Percentiles rank a stretch among this genome's conserved stretches.
These are phyloP conservation scores for Apophysomyces ossiformis DNA, from an alignment of 371 early-diverging fungal species.

Conservation along the genomic window DNA sequence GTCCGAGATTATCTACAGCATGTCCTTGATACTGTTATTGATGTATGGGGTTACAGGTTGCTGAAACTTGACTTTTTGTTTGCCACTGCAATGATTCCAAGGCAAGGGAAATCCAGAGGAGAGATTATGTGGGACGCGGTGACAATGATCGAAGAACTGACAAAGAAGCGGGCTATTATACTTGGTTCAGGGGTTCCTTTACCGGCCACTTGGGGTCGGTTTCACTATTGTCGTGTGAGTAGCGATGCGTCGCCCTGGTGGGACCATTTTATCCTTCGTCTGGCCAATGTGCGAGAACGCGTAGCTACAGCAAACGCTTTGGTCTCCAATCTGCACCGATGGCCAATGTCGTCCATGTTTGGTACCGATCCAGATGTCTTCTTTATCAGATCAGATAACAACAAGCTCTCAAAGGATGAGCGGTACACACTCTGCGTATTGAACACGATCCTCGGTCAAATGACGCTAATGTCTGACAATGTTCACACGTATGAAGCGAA, in stretches of 20 bases:
- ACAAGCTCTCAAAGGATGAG: slow-evolving; percentile 43
- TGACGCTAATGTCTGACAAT: slow-evolving; percentile 53
- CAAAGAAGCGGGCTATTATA: slow-evolving; percentile 36
- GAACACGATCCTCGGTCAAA: slow-evolving; percentile 47
- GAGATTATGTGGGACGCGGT: slow-evolving; percentile 56
- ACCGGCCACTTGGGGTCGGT: slow-evolving; percentile 40
- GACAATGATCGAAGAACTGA: slow-evolving; percentile 40
- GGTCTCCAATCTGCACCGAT: slow-evolving; percentile 47
- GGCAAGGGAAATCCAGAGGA: slow-evolving; percentile 49
- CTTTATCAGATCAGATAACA: slow-evolving; percentile 45
- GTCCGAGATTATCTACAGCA: slow-evolving; percentile 42
- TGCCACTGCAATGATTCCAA: slow-evolving; percentile 47
- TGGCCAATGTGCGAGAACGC: slow-evolving; percentile 51
- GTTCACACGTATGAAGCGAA: slow-evolving; percentile 23
- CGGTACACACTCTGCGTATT: slow-evolving; percentile 40
- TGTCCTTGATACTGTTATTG: slow-evolving; percentile 40
- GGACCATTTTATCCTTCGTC: slow-evolving; percentile 36
- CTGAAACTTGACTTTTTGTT: slow-evolving; percentile 58
- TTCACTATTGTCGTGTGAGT: slow-evolving; percentile 52
- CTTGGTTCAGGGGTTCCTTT: slow-evolving; percentile 53
- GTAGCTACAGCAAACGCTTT: slow-evolving; percentile 50
- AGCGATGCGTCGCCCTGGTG: slow-evolving; percentile 51
- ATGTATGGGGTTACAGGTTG: slow-evolving; percentile 48
- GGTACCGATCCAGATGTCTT: slow-evolving; percentile 56
- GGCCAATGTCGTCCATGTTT: slow-evolving; percentile 51